Evolutionary conservation across 176 grass and related monocot species (phyloP), one percentile per base, ranked within the genome.

Genomic region (Guadua angustifolia): DNA sequence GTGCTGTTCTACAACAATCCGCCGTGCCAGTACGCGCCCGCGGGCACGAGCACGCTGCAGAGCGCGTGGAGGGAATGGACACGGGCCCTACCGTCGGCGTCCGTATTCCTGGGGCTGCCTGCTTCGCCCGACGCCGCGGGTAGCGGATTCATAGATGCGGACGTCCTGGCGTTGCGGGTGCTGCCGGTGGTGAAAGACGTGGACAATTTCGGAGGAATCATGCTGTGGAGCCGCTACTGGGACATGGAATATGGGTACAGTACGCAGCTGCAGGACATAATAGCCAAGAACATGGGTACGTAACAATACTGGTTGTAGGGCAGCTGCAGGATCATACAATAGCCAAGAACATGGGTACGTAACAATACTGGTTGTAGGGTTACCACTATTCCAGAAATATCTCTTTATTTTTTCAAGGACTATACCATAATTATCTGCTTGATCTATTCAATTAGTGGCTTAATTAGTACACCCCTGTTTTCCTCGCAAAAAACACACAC

Each of bases 1-100:
- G 75, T 94, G 21, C 89, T 89, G 75, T 91, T 94, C 65, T 94
- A 89, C 88, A 91, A 91, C 59, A 86, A 94, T 53, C 45, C 53
- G 2, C 5, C 1, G 14, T 94, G 88, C 74, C 35, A 94, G 74
- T 91, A 88, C 83, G 36, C 36, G 6, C 6, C 8, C 8, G 55
- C 8, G 3, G 8, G 74, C 52, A 9, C 55, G 22, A 51, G 8
- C 70, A 70, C 70, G 6, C 43, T 92, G 78, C 39, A 4, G 19
- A 38, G 5, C 8, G 26, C 66, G 14, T 92, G 83, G 83, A 14
- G 74, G 6, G 68, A n/a, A 43, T 92, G 90, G 90, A 49, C 26
- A 2, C 24, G 25, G 17, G 32, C 12, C 7, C 16, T 88, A 35
- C 66, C 50, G 15, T 66, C 44, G 21, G 25, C 75, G 5, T 78